Evolutionary conservation across 2,329 filamentous ascomycete species (phyloP), one percentile per base, ranked within the genome.

Genomic region (Aspergillus sp.): DNA sequence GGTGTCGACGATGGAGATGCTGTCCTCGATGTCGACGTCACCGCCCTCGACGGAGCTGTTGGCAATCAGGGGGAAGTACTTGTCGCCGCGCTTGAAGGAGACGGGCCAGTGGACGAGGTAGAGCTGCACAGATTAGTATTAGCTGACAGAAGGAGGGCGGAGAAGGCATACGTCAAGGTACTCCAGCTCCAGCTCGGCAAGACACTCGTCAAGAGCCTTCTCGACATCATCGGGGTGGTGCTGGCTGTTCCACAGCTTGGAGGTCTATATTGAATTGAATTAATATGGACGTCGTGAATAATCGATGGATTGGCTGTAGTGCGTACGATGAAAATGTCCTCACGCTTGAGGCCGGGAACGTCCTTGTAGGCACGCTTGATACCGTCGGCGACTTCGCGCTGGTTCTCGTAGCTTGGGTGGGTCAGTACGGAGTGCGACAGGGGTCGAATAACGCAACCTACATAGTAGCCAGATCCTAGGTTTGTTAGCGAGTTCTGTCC

Each of bases 241-340:
- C 67, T 76, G 73, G 67, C 67, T 73, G 74, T 86, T 86, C 84
- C 84, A 87, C 12, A 87, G 76, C 75, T 88, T 88, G 63, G 81
- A 82, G n/a, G 85, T 87, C 74, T 76, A 54, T 1, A 54, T 20
- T 12, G 18, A 22, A 50, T 65, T 12, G 18, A 26, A 50, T 65
- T 49, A 67, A 59, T 10, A 12, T 1, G n/a, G 5, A 4, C 32
- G n/a, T 55, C 18, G 9, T 26, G 26, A 26, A 6, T 26, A 5
- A 26, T 26, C 6, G 26, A 7, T 46, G 6, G 24, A 39, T 20
- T 2, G 3, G 5, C 1, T 32, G 18, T 1, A 9, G 12, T 12
- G 32, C 3, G 63, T 67, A 76, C 74, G 60, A 77, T 76, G 67
- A 77, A 77, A 49, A 77, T 58, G 57, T 77, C 75, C 67, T 76